Conservation (phyloP, 1,284 basidiomycete species). For the Schizophyllum amplum region DNA sequence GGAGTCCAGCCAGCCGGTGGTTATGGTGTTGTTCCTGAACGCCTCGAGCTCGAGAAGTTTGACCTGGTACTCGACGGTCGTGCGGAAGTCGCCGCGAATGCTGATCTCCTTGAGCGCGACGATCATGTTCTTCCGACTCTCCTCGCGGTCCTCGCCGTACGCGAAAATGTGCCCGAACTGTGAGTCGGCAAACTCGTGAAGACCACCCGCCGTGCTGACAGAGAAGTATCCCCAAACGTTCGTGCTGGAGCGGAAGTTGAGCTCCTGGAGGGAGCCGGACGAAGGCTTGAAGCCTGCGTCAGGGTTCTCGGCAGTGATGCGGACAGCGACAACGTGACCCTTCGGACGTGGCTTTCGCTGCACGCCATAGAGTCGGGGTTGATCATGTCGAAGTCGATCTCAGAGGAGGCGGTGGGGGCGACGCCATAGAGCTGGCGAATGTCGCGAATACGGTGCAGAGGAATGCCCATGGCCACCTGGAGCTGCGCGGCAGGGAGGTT, state of each 20-base stretch:
- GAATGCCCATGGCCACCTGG: constrained; percentile 98
- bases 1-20: constrained; percentile 97
- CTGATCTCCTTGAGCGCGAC: constrained; percentile 97
- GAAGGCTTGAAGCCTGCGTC: constrained; percentile 99
- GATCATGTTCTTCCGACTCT: constrained; percentile 99
- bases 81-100: constrained; percentile 98
- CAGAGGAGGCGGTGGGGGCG: constrained; percentile 77
- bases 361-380: constrained; percentile 78
- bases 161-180: constrained; percentile 99
- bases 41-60: constrained; percentile 95
- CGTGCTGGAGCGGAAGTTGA: constrained; percentile 98
- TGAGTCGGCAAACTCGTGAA: constrained; percentile 98
- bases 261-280: constrained; percentile 92
- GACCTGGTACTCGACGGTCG: constrained; percentile 98
- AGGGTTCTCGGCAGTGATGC: constrained; percentile 99
- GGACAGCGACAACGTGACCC: constrained; percentile 98
- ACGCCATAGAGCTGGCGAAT: constrained; percentile 97
- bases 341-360: constrained; percentile 96
- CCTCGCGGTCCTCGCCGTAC: constrained; percentile 93
- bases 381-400: constrained; percentile 95
- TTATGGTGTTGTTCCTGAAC: constrained; percentile 96
- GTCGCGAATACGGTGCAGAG: constrained; percentile 91
- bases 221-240: constrained; percentile 99
- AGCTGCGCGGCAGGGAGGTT: constrained; percentile 97
- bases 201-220: constrained; percentile 88